Conservation (phyloP, 495 filamentous ascomycete species). For the Aspergillus nidulans region DNA sequence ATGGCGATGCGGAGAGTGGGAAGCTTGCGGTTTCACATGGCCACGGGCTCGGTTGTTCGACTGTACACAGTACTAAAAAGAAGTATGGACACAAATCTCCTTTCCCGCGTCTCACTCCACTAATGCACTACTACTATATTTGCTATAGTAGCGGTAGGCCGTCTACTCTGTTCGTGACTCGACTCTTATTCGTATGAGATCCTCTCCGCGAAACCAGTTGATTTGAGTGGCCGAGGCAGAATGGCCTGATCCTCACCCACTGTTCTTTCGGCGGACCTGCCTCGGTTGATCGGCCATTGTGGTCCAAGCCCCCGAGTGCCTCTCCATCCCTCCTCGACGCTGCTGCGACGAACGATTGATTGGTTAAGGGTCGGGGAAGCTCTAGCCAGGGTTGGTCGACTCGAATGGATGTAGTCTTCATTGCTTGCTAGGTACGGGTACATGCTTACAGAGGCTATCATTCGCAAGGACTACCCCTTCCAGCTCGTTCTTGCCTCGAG, state of each 20-base stretch:
- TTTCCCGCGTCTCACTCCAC: conserved; percentile 1
- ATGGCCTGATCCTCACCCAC: neutral
- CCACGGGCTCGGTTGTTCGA: neutral
- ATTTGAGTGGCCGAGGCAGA: neutral
- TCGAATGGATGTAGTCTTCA: neutral
- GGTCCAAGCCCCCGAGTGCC: neutral
- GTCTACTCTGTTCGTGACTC: neutral
- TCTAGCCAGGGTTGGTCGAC: neutral
- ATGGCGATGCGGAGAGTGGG: neutral
- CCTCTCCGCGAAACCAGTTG: neutral
- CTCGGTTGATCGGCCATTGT: conserved; percentile 4
- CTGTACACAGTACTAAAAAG: neutral
- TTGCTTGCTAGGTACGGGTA: neutral
- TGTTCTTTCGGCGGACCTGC: neutral
- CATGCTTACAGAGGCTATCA: neutral
- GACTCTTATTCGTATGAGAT: neutral
- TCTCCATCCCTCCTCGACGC: neutral
- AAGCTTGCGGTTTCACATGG: neutral
- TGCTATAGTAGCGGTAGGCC: neutral
- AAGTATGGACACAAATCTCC: neutral
- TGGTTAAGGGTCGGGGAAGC: neutral
- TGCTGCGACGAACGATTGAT: neutral
- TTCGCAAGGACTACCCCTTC: conserved; percentile 14
- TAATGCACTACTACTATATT: neutral
- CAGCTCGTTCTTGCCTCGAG: neutral